Evolutionary conservation across 129 eudicot species (phyloP).

Genomic region (Centella asiatica): DNA sequence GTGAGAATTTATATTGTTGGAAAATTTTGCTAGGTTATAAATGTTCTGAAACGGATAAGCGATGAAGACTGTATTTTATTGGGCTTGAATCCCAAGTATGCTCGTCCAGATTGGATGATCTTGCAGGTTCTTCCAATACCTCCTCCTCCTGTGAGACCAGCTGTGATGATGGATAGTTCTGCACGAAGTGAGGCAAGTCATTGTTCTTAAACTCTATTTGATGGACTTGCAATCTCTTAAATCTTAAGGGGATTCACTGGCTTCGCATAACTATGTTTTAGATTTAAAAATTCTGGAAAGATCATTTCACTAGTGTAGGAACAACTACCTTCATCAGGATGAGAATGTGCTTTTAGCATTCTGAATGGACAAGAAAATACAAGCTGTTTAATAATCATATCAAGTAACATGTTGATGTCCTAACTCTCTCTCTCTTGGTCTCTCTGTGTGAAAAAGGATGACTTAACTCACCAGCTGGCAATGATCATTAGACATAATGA

Average conservation of each 20-base stretch:
- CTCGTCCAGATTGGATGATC: conserved; percentile 99
- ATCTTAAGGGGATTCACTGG: too few species aligned
- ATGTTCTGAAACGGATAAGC: conserved; percentile 73
- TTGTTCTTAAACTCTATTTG: too few species aligned
- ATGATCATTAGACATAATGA: conserved; percentile 97
- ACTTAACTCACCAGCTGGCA: conserved; percentile 92
- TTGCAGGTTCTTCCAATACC: conserved; percentile 95
- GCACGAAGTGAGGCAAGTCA: conserved; percentile 87
- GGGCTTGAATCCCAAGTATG: conserved; percentile 91
- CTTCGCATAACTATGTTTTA: neutral
- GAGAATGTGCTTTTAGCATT: too few species aligned
- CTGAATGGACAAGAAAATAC: too few species aligned
- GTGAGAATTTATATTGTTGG: neutral
- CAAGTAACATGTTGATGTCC: too few species aligned
- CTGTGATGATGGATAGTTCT: conserved; percentile 99
- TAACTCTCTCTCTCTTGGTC: neutral
- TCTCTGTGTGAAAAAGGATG: conserved; percentile 54
- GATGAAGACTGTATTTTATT: conserved; percentile 81
- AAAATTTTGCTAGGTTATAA: conserved; percentile 44
- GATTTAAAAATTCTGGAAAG: neutral
- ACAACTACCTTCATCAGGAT: too few species aligned
- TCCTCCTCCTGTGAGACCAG: conserved; percentile 97
- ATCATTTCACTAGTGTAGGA: too few species aligned
- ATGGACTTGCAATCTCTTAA: too few species aligned
- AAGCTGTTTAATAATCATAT: too few species aligned